Evolutionary conservation across 768 basidiomycete genomes (phyloP).

Genomic region (Termitomyces sp.): DNA sequence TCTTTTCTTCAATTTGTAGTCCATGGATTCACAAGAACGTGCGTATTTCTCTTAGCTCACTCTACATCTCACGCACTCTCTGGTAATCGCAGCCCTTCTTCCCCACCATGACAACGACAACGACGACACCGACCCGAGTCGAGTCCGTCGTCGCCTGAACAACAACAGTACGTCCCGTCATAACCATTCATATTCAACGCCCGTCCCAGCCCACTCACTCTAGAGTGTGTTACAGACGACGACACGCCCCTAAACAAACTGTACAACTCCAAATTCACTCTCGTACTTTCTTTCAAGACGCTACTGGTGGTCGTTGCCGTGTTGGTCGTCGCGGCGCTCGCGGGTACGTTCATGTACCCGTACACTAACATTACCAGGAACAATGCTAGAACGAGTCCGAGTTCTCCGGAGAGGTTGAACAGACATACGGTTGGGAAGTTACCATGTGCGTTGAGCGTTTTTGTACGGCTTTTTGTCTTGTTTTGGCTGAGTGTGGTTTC

Average conservation of each 20-base stretch:
- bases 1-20: no score
- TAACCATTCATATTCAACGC: no score
- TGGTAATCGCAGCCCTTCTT: no score
- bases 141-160: no score
- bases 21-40: no score
- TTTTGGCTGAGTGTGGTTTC: background rate
- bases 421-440: constrained; percentile 1
- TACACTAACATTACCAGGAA: background rate
- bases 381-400: background rate
- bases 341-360: constrained; percentile 1
- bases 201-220: no score
- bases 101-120: no score
- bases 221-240: no score
- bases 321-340: background rate
- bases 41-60: no score
- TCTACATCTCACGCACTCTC: no score
- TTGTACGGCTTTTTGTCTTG: background rate
- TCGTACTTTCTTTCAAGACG: constrained; percentile 4
- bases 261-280: constrained; percentile 2
- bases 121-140: no score
- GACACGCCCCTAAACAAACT: background rate
- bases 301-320: background rate
- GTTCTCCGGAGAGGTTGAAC: background rate
- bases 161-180: no score
- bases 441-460: background rate